Base-by-base conservation (phyloP, 331 rosid genomes). In the Pyracantha coccinea region DNA sequence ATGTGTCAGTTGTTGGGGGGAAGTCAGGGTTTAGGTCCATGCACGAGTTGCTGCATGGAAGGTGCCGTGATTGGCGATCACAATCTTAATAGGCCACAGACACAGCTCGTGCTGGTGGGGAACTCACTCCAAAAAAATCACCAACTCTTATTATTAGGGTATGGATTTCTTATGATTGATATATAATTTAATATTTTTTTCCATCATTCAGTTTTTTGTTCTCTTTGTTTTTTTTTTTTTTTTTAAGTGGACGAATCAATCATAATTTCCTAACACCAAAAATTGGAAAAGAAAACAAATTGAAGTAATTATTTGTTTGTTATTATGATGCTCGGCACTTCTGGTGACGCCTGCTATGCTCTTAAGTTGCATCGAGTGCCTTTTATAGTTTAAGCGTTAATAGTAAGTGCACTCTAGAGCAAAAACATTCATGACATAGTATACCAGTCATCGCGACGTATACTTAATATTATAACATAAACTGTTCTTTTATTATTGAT, bases 31-130 rank as follows among this genome's bases (percentile, higher is more conserved):
- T 38, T 38, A 38, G 44, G 24, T 4, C 31, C 57, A 33, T 72
- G 59, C 81, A 76, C 45, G 71, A 79, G 72, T 74, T 71, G 75
- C 80, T 77, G 83, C 82, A 23, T 47, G 63, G 68, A 78, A 68
- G 78, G 69, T 81, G 84, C 73, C 90, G 86, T 20, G 84, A 83
- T 82, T 74, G 53, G 68, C 83, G 87, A 66, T 68, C 58, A 10
- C 41, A 12, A 35, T 73, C 68, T 62, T 35, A 17, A 65, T 65
- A 38, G 7, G 54, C 78, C 77, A 17, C 11, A 31, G 23, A 69
- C 73, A 69, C 2, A 35, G 65, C 77, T 70, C 66, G 77, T 64
- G 62, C 28, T 10, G 13, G 57, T 72, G 63, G 85, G 85, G 75
- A 72, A 25, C 68, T 55, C 57, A 35, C 58, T 21, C 5, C 8